A percentile compares a stretch with the other conserved stretches of the same genome.
phyloP scores from a whole-genome alignment of 495 filamentous ascomycete genomes.

The Symbiotaphrina buchneri region DNA sequence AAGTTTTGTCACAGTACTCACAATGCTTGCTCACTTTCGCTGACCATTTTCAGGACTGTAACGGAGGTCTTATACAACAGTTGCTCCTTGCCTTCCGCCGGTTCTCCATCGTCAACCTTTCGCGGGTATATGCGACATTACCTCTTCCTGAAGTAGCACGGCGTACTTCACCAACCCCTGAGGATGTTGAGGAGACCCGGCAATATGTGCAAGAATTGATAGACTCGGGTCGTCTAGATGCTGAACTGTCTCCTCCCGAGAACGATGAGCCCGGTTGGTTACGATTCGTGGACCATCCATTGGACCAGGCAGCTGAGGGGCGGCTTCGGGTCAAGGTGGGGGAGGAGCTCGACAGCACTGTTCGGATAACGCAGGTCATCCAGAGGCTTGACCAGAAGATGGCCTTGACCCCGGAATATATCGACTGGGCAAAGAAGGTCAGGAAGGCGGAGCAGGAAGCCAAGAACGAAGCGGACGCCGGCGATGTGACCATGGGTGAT shows the following conservation, averaged over 20 bases:
- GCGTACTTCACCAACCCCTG: slow-evolving; percentile 18
- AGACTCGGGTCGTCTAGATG: slow-evolving; percentile 3
- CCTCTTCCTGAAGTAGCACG: slow-evolving; percentile 18
- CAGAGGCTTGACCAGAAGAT: slow-evolving; percentile 28
- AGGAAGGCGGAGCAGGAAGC: slow-evolving; percentile 16
- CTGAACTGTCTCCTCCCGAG: slow-evolving; percentile 1
- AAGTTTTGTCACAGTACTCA: slow-evolving; percentile 14
- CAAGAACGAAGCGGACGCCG: slow-evolving; percentile 11
- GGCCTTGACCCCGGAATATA: slow-evolving; percentile 34
- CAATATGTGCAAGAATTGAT: slow-evolving; percentile 4
- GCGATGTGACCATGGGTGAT: no score
- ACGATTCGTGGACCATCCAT: slow-evolving; percentile 12
- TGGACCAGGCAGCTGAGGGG: slow-evolving; percentile 15
- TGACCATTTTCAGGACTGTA: slow-evolving; percentile 23
- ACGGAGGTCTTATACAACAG: slow-evolving; percentile 28
- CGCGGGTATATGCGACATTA: slow-evolving; percentile 22
- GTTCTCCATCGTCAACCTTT: slow-evolving; percentile 20
- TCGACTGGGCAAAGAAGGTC: slow-evolving; percentile 22
- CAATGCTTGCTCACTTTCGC: background rate
- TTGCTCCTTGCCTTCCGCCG: slow-evolving; percentile 22
- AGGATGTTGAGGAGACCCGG: slow-evolving; percentile 8
- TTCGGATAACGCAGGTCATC: slow-evolving; percentile 18
- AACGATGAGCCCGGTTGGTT: slow-evolving; percentile 10
- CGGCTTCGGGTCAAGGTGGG: slow-evolving; percentile 20
- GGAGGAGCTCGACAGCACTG: slow-evolving; percentile 18